Conservation (phyloP, 768 basidiomycete species). For the Suillus clintonianus region DNA sequence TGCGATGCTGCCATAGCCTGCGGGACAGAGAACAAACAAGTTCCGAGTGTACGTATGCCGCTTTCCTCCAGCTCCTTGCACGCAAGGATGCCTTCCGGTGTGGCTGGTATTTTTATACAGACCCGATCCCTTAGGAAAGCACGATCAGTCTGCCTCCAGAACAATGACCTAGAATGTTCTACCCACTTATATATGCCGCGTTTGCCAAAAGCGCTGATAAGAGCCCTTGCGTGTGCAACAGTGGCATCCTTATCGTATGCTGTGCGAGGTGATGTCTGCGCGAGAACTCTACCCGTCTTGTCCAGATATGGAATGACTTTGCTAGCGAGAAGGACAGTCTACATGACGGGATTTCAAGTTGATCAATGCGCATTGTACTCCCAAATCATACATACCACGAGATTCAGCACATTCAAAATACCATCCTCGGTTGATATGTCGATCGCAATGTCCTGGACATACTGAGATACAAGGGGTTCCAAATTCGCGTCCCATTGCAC, state of each 20-base stretch:
- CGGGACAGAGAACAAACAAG: constrained; percentile 53
- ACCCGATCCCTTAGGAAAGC: constrained; percentile 40
- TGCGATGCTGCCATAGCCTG: constrained; percentile 58
- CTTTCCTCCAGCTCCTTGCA: constrained; percentile 43
- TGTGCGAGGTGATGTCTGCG: constrained; percentile 43
- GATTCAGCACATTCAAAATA: constrained; percentile 38
- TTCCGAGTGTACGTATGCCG: constrained; percentile 56
- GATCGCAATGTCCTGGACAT: constrained; percentile 15
- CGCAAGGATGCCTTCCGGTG: constrained; percentile 52
- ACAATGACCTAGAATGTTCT: not conserved
- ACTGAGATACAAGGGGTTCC: constrained; percentile 34
- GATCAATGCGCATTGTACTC: not conserved
- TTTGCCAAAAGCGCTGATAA: constrained; percentile 42
- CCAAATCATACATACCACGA: constrained; percentile 33
- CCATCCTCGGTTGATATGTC: constrained; percentile 22
- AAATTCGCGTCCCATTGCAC: constrained; percentile 33
- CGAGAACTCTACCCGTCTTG: constrained; percentile 43
- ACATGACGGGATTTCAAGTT: not conserved
- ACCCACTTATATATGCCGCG: constrained; percentile 43
- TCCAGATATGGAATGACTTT: constrained; percentile 41
- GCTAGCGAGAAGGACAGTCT: constrained; percentile 49
- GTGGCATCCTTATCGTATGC: constrained; percentile 45
- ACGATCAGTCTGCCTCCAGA: not conserved
- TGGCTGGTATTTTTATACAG: constrained; percentile 62
- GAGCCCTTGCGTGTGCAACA: constrained; percentile 42